These are phyloP conservation scores for Teratosphaeriaceae sp. DNA, from an alignment of 2,329 filamentous ascomycete species.

Conservation along the genomic window DNA sequence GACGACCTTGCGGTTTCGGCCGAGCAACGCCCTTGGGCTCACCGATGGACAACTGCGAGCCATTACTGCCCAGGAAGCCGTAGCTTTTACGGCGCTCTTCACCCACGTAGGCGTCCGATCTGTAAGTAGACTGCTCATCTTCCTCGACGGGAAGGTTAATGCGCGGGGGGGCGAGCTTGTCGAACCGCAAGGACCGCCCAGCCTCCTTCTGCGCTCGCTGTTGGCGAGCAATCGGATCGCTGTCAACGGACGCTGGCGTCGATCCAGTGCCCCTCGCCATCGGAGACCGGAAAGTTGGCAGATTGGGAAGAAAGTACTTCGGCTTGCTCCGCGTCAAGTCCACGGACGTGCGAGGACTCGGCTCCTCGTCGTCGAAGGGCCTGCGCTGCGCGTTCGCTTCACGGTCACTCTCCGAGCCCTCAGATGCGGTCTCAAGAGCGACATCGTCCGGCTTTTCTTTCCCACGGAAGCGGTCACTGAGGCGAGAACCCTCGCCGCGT, in stretches of 20 bases:
- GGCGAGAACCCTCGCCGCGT: conserved; percentile 55
- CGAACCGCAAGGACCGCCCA: conserved; percentile 37
- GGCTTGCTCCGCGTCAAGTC: conserved; percentile 31
- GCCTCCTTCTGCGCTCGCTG: conserved; percentile 31
- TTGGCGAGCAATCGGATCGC: conserved; percentile 39
- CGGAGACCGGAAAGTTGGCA: conserved; percentile 48
- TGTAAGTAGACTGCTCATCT: conserved; percentile 24
- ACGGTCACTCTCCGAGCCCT: conserved; percentile 38
- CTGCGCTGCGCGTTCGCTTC: conserved; percentile 11
- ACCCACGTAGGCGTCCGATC: neutral
- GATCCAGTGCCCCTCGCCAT: conserved; percentile 23
- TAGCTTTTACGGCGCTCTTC: conserved; percentile 26
- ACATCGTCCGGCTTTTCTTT: conserved; percentile 3
- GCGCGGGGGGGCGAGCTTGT: conserved; percentile 42
- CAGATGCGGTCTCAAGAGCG: conserved; percentile 33
- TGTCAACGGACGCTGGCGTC: conserved; percentile 15
- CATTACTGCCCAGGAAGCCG: conserved; percentile 14
- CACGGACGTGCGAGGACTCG: conserved; percentile 31
- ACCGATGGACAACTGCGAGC: neutral
- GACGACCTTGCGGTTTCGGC: conserved; percentile 28
- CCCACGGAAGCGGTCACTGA: conserved; percentile 52
- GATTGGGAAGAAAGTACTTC: conserved; percentile 37
- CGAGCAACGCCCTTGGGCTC: neutral
- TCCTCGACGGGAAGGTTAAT: conserved; percentile 40
- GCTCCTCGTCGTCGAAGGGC: conserved; percentile 19